These are phyloP conservation scores for Hymenochaete sp. DNA, from an alignment of 1,284 basidiomycete species.

Conservation along the genomic window DNA sequence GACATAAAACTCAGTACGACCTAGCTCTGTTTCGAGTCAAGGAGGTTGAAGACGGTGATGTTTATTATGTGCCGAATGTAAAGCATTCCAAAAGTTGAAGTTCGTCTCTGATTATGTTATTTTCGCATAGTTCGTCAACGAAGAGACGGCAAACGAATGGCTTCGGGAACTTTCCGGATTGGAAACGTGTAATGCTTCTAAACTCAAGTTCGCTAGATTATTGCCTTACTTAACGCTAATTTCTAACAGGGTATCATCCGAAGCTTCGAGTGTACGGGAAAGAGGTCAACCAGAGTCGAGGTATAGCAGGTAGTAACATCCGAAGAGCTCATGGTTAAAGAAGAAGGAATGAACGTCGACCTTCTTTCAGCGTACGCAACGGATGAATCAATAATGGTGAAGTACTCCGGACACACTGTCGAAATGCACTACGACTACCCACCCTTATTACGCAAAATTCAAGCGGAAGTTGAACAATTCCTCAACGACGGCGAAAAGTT, in stretches of 20 bases:
- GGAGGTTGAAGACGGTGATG: too few species aligned
- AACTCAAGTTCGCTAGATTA: background rate
- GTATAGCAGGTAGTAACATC: slow-evolving; percentile 28
- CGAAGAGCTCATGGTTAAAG: background rate
- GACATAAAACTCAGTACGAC: too few species aligned
- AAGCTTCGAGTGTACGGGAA: slow-evolving; percentile 44
- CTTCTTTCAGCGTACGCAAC: slow-evolving; percentile 31
- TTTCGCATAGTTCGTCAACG: slow-evolving; percentile 27
- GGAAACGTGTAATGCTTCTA: slow-evolving; percentile 28
- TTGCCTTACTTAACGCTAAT: slow-evolving; percentile 1
- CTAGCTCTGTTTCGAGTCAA: too few species aligned
- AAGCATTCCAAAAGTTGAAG: too few species aligned
- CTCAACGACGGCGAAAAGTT: slow-evolving; percentile 37
- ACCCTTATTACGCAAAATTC: slow-evolving; percentile 30
- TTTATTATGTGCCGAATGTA: too few species aligned
- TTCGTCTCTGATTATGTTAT: background rate
- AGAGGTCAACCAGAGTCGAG: slow-evolving; percentile 35
- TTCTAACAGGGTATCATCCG: slow-evolving; percentile 34
- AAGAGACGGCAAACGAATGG: slow-evolving; percentile 29
- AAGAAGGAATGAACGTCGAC: background rate
- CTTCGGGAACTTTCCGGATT: slow-evolving; percentile 30
- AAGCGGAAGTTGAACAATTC: slow-evolving; percentile 27
- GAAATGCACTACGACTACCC: slow-evolving; percentile 35
- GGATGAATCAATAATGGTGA: slow-evolving; percentile 28
- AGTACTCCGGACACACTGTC: slow-evolving; percentile 35